phyloP scores from a whole-genome alignment of 805 yeast species.

The Huiozyma naganishii region DNA sequence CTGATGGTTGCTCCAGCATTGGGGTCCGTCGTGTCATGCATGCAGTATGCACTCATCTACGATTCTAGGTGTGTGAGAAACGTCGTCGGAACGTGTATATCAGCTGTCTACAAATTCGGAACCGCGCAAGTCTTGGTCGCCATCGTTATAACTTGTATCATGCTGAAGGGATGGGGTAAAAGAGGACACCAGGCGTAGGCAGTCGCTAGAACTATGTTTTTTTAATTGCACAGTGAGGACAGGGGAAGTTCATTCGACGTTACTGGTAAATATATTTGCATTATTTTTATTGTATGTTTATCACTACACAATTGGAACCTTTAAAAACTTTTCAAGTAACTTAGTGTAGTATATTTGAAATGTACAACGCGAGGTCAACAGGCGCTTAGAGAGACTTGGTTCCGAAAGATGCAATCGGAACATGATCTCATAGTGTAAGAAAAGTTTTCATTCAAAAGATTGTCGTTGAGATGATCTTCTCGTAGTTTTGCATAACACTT shows the following conservation, averaged over 20 bases:
- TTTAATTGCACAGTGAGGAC: too few relatives aligned
- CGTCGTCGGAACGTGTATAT: conserved; percentile 10
- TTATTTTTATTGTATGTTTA: too few relatives aligned
- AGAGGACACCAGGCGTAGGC: background rate
- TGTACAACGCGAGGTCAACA: too few relatives aligned
- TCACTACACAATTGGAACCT: background rate
- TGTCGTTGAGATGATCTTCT: background rate
- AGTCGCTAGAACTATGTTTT: too few relatives aligned
- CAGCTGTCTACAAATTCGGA: conserved; percentile 11
- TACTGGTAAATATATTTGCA: too few relatives aligned
- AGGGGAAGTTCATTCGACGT: too few relatives aligned
- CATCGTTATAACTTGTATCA: conserved; percentile 4
- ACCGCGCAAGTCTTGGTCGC: conserved; percentile 7
- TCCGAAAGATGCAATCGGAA: too few relatives aligned
- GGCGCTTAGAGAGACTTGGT: too few relatives aligned
- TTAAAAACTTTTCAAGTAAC: background rate
- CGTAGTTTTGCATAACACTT: background rate
- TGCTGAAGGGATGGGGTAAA: conserved; percentile 8
- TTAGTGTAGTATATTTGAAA: too few relatives aligned
- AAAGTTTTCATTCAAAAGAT: too few relatives aligned
- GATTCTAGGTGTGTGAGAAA: conserved; percentile 31
- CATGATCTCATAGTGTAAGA: too few relatives aligned
- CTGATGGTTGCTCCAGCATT: conserved; percentile 83
- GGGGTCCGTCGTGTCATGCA: conserved; percentile 60
- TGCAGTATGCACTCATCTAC: conserved; percentile 54